phyloP scores from a whole-genome alignment of 163 green algal genomes.

The Prototheca stagnorum region DNA sequence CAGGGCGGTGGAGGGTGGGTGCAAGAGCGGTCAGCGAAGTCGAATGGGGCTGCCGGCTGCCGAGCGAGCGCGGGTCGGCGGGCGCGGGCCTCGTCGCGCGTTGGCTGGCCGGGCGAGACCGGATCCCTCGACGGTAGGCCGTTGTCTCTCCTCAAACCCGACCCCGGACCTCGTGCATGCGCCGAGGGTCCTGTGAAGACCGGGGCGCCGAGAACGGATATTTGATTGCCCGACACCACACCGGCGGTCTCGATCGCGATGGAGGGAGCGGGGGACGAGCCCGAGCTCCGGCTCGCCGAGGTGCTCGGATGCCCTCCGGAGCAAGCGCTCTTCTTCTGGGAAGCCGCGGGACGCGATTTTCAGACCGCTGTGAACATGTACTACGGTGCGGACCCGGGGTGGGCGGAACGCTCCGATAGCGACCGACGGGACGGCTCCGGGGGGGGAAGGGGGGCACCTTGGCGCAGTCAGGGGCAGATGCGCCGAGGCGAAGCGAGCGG shows the following conservation, averaged over 20 bases:
- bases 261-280: too few species aligned
- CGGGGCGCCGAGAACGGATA: background rate
- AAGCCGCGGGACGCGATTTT: slow-evolving; percentile 14
- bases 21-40: too few species aligned
- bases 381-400: slow-evolving; percentile 10
- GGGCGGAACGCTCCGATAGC: background rate
- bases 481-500: background rate
- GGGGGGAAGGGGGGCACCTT: background rate
- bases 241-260: background rate
- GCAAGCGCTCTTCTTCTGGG: slow-evolving; percentile 14
- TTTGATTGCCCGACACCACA: background rate
- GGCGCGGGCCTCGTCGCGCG: too few species aligned
- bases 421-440: background rate
- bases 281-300: background rate
- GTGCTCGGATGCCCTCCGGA: slow-evolving; percentile 2
- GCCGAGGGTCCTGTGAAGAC: background rate
- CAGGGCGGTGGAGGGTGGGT: too few species aligned
- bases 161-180: background rate
- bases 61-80: too few species aligned
- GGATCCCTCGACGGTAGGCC: background rate
- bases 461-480: background rate
- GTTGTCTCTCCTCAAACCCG: background rate
- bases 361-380: slow-evolving; percentile 13
- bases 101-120: background rate
- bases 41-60: too few species aligned